A percentile compares a stretch with the other conserved stretches of the same genome.
Conservation (phyloP, 495 filamentous ascomycete species). For the Penicillium tannophilum region DNA sequence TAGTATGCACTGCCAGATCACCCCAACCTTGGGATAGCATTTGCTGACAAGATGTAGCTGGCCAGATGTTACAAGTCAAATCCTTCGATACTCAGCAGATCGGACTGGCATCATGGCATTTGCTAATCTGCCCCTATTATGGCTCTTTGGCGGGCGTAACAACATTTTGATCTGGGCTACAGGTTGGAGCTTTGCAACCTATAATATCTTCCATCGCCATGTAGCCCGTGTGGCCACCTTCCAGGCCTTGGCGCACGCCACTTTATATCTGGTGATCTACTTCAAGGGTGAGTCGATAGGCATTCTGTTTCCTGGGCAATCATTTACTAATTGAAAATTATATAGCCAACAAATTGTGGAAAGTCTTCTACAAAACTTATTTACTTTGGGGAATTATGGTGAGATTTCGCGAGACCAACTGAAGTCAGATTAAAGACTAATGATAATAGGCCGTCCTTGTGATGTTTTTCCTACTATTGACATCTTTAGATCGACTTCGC, state of each 20-base stretch:
- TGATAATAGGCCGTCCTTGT: slow-evolving; percentile 49
- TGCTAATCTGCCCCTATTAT: slow-evolving; percentile 53
- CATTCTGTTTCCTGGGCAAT: neutral
- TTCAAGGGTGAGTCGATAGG: slow-evolving; percentile 26
- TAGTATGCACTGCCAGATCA: slow-evolving; percentile 32
- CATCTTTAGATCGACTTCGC: slow-evolving; percentile 52
- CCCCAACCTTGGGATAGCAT: neutral
- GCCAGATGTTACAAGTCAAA: slow-evolving; percentile 33
- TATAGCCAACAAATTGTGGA: slow-evolving; percentile 35
- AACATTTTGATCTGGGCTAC: slow-evolving; percentile 59
- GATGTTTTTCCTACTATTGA: slow-evolving; percentile 48
- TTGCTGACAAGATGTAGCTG: slow-evolving; percentile 32
- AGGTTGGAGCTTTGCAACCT: slow-evolving; percentile 56
- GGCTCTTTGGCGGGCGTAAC: slow-evolving; percentile 56
- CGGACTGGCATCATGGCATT: slow-evolving; percentile 54
- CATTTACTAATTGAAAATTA: neutral
- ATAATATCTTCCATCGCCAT: slow-evolving; percentile 59
- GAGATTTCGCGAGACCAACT: slow-evolving; percentile 3
- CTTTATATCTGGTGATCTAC: slow-evolving; percentile 36
- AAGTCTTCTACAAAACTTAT: slow-evolving; percentile 35
- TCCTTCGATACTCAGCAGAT: slow-evolving; percentile 51
- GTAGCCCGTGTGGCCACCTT: slow-evolving; percentile 55
- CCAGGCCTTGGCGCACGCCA: slow-evolving; percentile 50
- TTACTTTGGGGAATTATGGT: slow-evolving; percentile 43
- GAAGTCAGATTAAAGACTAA: neutral